These are phyloP conservation scores for Eurotiales sp. DNA, from an alignment of 2,329 filamentous ascomycete genomes.

Conservation along the genomic window DNA sequence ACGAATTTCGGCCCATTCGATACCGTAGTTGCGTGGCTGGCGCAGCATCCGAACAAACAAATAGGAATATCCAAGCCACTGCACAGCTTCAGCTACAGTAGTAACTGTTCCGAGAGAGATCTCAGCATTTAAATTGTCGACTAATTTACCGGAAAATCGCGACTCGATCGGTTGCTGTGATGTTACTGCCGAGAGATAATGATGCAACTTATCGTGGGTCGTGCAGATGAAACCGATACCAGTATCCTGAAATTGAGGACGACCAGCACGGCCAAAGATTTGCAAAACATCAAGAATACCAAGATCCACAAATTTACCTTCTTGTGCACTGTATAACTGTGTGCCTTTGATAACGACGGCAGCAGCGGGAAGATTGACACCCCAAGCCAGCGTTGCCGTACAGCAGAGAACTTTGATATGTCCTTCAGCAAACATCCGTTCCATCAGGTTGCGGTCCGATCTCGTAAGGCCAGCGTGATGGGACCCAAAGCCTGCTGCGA, in stretches of 20 bases:
- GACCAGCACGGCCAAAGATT: conserved; percentile 96
- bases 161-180: conserved; percentile 97
- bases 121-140: conserved; percentile 96
- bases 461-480: conserved; percentile 97
- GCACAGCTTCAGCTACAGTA: conserved; percentile 85
- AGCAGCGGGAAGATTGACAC: conserved; percentile 94
- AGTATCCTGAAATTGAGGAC: conserved; percentile 94
- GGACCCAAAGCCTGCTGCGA: conserved; percentile 86
- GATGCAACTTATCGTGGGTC: conserved; percentile 84
- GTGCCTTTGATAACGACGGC: conserved; percentile 98
- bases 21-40: conserved; percentile 87
- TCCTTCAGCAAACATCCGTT: conserved; percentile 83
- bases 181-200: conserved; percentile 90
- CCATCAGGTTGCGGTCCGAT: conserved; percentile 91
- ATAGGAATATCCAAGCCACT: conserved; percentile 98
- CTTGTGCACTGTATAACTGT: conserved; percentile 92
- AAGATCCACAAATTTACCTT: conserved; percentile 93
- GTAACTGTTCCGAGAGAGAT: conserved; percentile 92
- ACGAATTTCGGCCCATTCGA: conserved; percentile 85
- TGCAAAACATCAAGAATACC: conserved; percentile 96
- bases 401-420: conserved; percentile 97
- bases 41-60: conserved; percentile 94
- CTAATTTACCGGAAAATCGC: conserved; percentile 86
- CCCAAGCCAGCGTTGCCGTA: conserved; percentile 96
- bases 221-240: conserved; percentile 99